phyloP scores from a whole-genome alignment of 768 basidiomycete species.

The Suillus brevipes region DNA sequence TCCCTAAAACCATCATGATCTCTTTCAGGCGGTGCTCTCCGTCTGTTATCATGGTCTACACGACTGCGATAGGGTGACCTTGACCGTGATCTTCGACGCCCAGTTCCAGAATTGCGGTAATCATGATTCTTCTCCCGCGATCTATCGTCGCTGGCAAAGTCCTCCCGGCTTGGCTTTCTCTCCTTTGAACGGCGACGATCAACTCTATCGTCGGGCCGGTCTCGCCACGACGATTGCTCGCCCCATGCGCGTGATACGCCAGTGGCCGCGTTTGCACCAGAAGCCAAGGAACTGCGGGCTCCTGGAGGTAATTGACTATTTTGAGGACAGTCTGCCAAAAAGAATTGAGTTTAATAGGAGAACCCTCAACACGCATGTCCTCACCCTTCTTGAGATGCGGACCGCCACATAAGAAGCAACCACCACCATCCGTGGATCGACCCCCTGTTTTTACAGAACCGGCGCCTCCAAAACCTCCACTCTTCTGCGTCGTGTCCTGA shows the following conservation, averaged over 20 bases:
- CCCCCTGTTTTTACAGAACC: conserved; percentile 58
- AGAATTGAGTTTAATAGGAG: conserved; percentile 11
- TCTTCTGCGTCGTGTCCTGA: conserved; percentile 79
- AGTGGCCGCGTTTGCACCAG: conserved; percentile 36
- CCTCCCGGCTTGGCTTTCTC: conserved; percentile 26
- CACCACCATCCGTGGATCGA: conserved; percentile 53
- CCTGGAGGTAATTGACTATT: conserved; percentile 40
- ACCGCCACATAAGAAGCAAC: conserved; percentile 93
- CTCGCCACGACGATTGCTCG: conserved; percentile 38
- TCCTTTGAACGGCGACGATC: conserved; percentile 27
- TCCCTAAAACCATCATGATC: conserved; percentile 40
- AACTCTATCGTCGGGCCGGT: conserved; percentile 23
- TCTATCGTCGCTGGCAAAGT: conserved; percentile 24
- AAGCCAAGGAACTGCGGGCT: conserved; percentile 23
- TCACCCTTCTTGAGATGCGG: conserved; percentile 90
- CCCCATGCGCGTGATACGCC: conserved; percentile 36
- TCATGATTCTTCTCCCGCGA: conserved; percentile 19
- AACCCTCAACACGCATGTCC: conserved; percentile 2
- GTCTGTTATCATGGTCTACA: conserved; percentile 12
- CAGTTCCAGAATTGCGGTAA: conserved; percentile 18
- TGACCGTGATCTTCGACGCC: conserved; percentile 28
- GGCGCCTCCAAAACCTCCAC: conserved; percentile 66
- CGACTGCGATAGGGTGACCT: conserved; percentile 33
- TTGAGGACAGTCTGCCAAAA: conserved; percentile 49
- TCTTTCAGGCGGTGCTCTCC: conserved; percentile 25